phyloP scores from a whole-genome alignment of 2,329 filamentous ascomycete genomes.

The Blastomyces emzantsi region DNA sequence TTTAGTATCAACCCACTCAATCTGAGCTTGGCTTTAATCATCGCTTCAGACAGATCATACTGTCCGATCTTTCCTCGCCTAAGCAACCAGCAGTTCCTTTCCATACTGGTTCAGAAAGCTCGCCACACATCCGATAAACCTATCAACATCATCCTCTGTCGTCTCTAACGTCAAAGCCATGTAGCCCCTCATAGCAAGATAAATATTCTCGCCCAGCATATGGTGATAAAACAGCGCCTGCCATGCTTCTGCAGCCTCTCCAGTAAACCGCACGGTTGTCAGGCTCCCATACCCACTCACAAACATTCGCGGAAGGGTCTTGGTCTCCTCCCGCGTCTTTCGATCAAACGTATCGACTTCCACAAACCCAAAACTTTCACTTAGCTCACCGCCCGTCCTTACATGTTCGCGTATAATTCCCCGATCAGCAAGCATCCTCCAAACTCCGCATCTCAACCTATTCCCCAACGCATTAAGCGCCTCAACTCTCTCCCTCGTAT shows the following conservation, averaged over 20 bases:
- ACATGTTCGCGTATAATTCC: neutral
- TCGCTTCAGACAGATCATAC: neutral
- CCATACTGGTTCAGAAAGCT: constrained; percentile 6
- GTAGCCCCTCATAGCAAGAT: constrained; percentile 25
- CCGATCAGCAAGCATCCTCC: constrained; percentile 12
- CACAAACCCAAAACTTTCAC: neutral
- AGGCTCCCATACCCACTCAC: constrained; percentile 27
- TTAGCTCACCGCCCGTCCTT: neutral
- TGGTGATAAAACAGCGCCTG: constrained; percentile 24
- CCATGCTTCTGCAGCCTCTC: constrained; percentile 16
- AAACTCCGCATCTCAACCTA: constrained; percentile 18
- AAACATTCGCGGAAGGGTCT: constrained; percentile 20
- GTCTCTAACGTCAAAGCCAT: constrained; percentile 25
- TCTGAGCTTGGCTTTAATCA: neutral
- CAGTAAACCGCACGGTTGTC: constrained; percentile 23
- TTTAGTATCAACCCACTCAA: neutral
- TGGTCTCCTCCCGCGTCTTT: constrained; percentile 9
- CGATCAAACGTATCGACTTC: constrained; percentile 7
- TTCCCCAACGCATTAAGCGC: constrained; percentile 24
- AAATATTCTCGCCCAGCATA: constrained; percentile 23
- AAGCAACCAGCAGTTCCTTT: neutral
- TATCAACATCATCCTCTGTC: constrained; percentile 11
- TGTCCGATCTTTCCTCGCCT: neutral
- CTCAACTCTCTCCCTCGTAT: constrained; percentile 17
- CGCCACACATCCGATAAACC: constrained; percentile 3